Evolutionary conservation across 495 filamentous ascomycete genomes (phyloP), one percentile per base, ranked within the genome.

Genomic region (Lepraria neglecta): DNA sequence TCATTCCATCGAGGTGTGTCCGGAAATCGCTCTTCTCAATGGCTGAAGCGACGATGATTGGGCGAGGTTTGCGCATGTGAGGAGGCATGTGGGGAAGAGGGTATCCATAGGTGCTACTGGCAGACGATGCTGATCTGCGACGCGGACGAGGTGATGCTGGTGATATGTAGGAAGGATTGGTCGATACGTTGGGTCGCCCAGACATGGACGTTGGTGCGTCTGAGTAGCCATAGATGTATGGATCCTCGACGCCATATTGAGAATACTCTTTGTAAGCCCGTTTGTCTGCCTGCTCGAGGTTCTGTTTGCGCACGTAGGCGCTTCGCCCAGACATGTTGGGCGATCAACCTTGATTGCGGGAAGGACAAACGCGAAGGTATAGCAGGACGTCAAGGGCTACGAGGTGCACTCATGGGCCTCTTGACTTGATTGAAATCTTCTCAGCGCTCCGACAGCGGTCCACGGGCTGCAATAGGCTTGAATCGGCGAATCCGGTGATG

Each of bases 1-100:
- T 69, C 67, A 69, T 69, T 53, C 67, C 67, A 69, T 69, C 67
- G 10, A 69, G 61, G 55, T 69, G 67, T 5, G 67, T 69, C 40
- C 67, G 50, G 38, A 69, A 69, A 28, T 69, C 67, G 48, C 65
- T 68, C 47, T 69, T 69, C 52, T 69, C 67, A 27, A 69, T 69
- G 17, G 67, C 67, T 24, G 67, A 69, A 30, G 67, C 67, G 21
- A 69, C 63, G 44, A 69, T 65, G 40, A 69, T 69, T 15, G 67
- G 67, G 14, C 67, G 62, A 48, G 67, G 67, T 56, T 69, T 69
- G 46, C 66, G 67, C 54, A 69, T 64, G 24, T 69, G 66, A 10
- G 65, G 60, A 24, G 67, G 53, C 21, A 59, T 53, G 35, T 61
- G 59, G 38, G 59, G 59, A 38, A 61, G 42, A 27, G 65, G 65